Evolutionary conservation across 768 basidiomycete species (phyloP), one percentile per base, ranked within the genome.

Genomic region (Cystobasidiopsis lactophilus): DNA sequence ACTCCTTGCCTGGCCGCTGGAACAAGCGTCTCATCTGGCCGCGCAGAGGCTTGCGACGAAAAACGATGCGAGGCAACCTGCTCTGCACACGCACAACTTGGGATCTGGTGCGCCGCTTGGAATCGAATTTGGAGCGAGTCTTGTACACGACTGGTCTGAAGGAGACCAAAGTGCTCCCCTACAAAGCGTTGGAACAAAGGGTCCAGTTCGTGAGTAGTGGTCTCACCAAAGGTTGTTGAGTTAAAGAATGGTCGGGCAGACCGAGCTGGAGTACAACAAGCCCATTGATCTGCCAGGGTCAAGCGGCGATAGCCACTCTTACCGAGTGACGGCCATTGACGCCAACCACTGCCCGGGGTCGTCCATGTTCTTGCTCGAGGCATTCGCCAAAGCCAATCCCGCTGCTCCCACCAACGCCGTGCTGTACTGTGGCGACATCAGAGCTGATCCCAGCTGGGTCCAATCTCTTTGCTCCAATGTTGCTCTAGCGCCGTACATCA

Each of bases 351-450:
- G 55, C 33, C 55, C 55, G 4, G 55, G 55, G 21, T 40, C 51
- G 23, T 40, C 31, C 50, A 56, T 56, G 55, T 61, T 57, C 54
- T 43, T 62, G 19, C 49, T 57, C 56, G 91, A 86, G 81, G 91
- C 82, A 61, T 72, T 88, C 18, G 75, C 91, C 40, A 79, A 85
- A 64, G 80, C 81, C 18, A 52, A 70, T 3, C 65, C 48, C 14
- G 45, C 23, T 29, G 10, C 29, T 7, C 5, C 40, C 47, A n/a
- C 72, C 52, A 77, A 79, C 7, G 72, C 83, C 0, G 70, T 95
- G 27, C 74, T 98, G 10, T 86, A 93, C 62, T 95, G 91, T 0
- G 91, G 91, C 31, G 91, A 98, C 65, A 73, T 96, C 52, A 76
- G 91, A 33, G 83, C 83, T 1, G 91, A 98, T 63, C 74, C 77